Base-by-base conservation (phyloP, 345 rosid species). In the Rhizophora mangle region DNA sequence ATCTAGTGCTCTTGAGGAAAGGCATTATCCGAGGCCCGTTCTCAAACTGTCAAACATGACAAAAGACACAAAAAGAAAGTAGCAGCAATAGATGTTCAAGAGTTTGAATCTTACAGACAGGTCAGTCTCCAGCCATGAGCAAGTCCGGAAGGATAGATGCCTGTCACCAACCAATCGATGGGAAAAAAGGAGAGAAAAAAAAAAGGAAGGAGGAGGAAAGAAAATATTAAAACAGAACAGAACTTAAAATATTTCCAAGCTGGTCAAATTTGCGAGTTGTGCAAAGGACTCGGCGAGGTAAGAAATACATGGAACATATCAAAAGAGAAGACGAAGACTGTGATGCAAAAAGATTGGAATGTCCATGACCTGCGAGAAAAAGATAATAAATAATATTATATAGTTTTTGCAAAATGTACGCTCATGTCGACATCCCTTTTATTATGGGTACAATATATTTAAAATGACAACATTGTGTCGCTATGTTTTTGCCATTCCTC, bases 201-300 rank as follows among this genome's bases (percentile, higher is more conserved):
- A 34, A 31, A 34, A 34, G 37, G 37, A 37, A 37, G 46, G 13
- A 37, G 13, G 13, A 49, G 13, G 6, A 63, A 68, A 46, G 47
- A 20, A 15, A 59, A 65, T 43, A 1, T 36, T 36, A 8, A 36
- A 36, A 36, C 39, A 36, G 39, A 36, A 36, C 39, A 36, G 39
- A 67, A 75, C 96, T 91, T 84, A 89, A 97, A 94, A 64, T 73
- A 91, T 89, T 82, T 91, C 98, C 84, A 91, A 77, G 78, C 82
- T 87, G 75, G 89, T 88, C 76, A 94, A 78, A 79, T 91, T 89
- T 51, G 97, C 86, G 22, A 91, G 90, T 73, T 91, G 97, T 31
- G 95, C 86, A 29, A 96, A 95, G 65, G 96, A 97, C 77, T 97
- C 97, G 58, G 93, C 89, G 70, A 94, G 81, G 72, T 89, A 94